Evolutionary conservation across 2,329 filamentous ascomycete species (phyloP).

Genomic region (Pleurostoma richardsiae): DNA sequence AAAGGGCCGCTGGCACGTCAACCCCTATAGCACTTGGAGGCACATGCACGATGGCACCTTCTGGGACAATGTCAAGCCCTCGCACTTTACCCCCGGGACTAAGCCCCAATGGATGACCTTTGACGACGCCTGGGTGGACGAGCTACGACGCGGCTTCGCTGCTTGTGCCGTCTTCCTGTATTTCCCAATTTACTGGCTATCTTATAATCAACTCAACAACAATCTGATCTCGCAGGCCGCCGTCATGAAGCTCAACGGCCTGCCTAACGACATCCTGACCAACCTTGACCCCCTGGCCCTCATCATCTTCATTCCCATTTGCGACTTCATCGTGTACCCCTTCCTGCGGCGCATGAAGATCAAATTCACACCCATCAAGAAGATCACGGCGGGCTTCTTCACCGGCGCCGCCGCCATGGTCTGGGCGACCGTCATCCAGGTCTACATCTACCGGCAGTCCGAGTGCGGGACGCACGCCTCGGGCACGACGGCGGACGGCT

Average conservation of each 20-base stretch:
- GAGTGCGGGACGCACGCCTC: slow-evolving; percentile 46
- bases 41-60: slow-evolving; percentile 48
- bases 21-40: slow-evolving; percentile 54
- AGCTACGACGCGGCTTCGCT: slow-evolving; percentile 61
- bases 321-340: slow-evolving; percentile 65
- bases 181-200: slow-evolving; percentile 58
- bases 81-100: slow-evolving; percentile 21
- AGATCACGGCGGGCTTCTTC: slow-evolving; percentile 66
- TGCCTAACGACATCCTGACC: slow-evolving; percentile 72
- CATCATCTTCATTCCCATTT: slow-evolving; percentile 68
- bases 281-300: slow-evolving; percentile 72
- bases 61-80: slow-evolving; percentile 31
- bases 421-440: slow-evolving; percentile 46
- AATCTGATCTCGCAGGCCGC: slow-evolving; percentile 60
- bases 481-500: slow-evolving; percentile 11
- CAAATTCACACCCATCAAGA: slow-evolving; percentile 69
- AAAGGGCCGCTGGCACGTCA: slow-evolving; percentile 65
- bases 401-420: slow-evolving; percentile 56
- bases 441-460: slow-evolving; percentile 60
- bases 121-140: slow-evolving; percentile 75
- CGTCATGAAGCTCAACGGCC: slow-evolving; percentile 60
- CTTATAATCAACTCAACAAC: slow-evolving; percentile 48
- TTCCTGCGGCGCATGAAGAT: slow-evolving; percentile 58
- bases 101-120: slow-evolving; percentile 71
- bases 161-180: slow-evolving; percentile 67